Evolutionary conservation across 208 protist genomes (phyloP).

Genomic region (Balamuthia mandrillaris): DNA sequence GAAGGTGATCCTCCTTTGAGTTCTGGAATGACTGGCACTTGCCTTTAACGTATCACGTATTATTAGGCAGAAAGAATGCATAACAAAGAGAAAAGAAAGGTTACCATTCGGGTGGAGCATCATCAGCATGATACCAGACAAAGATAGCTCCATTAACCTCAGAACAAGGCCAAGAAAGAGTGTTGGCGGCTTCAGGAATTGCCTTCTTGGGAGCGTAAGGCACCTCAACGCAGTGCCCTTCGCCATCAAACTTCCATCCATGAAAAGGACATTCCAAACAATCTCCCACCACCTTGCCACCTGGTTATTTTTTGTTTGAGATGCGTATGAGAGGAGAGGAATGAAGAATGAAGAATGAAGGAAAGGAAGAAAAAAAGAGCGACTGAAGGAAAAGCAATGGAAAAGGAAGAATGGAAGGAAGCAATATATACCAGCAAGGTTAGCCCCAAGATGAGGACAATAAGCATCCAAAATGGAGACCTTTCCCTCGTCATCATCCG

Average conservation of each 20-base stretch:
- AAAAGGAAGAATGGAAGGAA: constrained; percentile 24
- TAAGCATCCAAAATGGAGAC: not conserved
- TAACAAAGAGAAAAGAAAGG: too few species aligned
- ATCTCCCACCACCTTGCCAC: not conserved
- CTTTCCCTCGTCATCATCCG: not conserved
- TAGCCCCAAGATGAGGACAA: constrained; percentile 29
- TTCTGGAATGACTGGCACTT: too few species aligned
- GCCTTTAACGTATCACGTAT: too few species aligned
- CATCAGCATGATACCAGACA: not conserved
- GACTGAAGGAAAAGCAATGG: not conserved
- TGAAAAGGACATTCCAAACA: not conserved
- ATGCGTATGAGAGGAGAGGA: too few species aligned
- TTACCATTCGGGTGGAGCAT: not conserved
- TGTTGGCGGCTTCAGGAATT: too few species aligned
- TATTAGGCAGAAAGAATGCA: too few species aligned
- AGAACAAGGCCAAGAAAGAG: not conserved
- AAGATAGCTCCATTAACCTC: not conserved
- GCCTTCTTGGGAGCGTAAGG: not conserved
- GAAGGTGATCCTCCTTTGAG: too few species aligned
- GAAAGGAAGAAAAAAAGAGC: too few species aligned
- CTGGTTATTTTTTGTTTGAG: too few species aligned
- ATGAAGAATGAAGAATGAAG: too few species aligned
- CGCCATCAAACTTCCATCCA: not conserved
- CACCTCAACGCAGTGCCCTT: not conserved
- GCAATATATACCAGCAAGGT: not conserved